phyloP scores from a whole-genome alignment of 148 eudicot genomes.

The Rhododendron ovatum region DNA sequence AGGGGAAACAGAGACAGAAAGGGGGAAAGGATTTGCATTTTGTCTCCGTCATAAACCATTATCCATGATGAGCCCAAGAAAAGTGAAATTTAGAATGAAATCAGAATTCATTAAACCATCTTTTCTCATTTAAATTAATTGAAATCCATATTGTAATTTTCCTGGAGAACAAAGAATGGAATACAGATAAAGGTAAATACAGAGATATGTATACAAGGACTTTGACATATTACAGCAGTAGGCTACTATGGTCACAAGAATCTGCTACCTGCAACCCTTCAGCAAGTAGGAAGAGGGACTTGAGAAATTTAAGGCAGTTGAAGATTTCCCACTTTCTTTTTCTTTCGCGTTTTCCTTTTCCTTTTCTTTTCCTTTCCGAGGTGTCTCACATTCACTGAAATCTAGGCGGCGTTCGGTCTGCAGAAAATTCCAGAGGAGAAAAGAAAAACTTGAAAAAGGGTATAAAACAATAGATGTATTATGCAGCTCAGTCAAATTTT shows the following conservation, averaged over 20 bases:
- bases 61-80: not conserved
- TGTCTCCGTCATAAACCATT: not conserved
- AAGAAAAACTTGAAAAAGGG: not conserved
- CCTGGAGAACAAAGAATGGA: not conserved
- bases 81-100: not conserved
- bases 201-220: conserved; percentile 1
- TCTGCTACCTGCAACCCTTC: conserved; percentile 44
- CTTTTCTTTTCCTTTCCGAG: conserved; percentile 45
- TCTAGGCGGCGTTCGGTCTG: conserved; percentile 80
- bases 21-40: not conserved
- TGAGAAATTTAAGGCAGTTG: conserved; percentile 24
- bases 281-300: conserved; percentile 46
- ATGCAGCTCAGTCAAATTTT: not conserved
- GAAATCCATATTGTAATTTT: not conserved
- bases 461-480: not conserved
- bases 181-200: not conserved
- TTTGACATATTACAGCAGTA: not conserved
- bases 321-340: conserved; percentile 24
- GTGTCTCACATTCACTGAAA: conserved; percentile 80
- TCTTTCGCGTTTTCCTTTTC: conserved; percentile 28
- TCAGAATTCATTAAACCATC: not conserved
- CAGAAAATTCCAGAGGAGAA: conserved; percentile 7
- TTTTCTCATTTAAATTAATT: not conserved
- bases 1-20: not conserved
- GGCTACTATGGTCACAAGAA: conserved; percentile 4